Base-by-base conservation (phyloP, 2,329 filamentous ascomycete genomes). In the Fusarium nematophilum region DNA sequence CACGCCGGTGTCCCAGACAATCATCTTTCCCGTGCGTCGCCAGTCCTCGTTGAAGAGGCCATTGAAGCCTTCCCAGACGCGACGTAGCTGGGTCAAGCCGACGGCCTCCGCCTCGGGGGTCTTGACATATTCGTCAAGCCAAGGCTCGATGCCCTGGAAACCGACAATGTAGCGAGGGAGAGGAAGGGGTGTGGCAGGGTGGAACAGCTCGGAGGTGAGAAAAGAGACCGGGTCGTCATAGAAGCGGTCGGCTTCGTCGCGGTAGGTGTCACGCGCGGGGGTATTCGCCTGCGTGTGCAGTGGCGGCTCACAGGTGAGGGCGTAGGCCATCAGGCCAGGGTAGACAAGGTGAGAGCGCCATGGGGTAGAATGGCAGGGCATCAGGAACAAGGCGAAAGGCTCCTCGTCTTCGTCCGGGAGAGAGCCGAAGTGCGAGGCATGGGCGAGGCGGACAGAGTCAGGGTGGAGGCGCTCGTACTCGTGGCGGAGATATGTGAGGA, bases 321-420 rank as follows among this genome's bases (percentile, higher is more conserved):
- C 94, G 81, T 93, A 93, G 4, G 92, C 93, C 53, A 86, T 78
- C 47, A 97, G 86, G 25, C 80, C 78, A 0, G 91, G 86, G 70
- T 95, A 86, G 57, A 96, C 81, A 31, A 98, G 83, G 70, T 96
- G 91, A 13, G 90, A 93, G 68, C 93, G 90, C 94, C 95, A 98
- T 3, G 95, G 94, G 1, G 94, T 98, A 64, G 90, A 91, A 80
- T 99, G 95, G 77, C 95, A 99, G 9, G 95, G 95, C 84, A 93
- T 96, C 18, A 99, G 83, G 77, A 98, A 97, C 15, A 90, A 89
- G 27, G 89, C 86, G 67, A 88, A 89, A 9, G 87, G 80, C 54
- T 85, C 82, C 7, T 70, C 64, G 9, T 66, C 66, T 1, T 63
- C 66, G 62, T 46, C 70, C 59, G 48, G 67, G 50, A 54, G 66